Evolutionary conservation across 2,329 filamentous ascomycete species (phyloP).

Genomic region (Amauroascus niger): DNA sequence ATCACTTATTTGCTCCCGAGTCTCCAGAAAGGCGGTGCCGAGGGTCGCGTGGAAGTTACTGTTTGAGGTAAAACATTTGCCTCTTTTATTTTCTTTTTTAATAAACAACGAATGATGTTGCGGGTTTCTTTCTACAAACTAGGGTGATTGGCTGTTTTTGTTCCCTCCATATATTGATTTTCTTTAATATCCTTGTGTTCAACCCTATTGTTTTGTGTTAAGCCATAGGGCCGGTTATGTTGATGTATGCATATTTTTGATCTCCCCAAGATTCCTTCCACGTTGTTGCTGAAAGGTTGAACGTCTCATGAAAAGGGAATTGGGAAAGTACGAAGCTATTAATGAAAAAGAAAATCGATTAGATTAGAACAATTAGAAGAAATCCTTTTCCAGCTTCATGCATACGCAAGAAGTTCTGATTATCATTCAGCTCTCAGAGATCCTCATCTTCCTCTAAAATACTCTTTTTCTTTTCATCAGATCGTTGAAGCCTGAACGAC

Average conservation of each 20-base stretch:
- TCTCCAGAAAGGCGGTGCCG: conserved; percentile 61
- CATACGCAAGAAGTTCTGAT: too few species aligned
- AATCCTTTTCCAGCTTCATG: too few species aligned
- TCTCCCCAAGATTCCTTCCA: background rate
- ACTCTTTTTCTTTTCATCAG: background rate
- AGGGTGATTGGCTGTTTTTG: background rate
- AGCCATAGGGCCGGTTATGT: background rate
- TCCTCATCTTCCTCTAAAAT: conserved; percentile 5
- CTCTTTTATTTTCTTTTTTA: background rate
- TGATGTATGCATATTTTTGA: conserved; percentile 1
- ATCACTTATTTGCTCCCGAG: conserved; percentile 89
- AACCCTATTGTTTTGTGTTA: background rate
- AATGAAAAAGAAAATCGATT: background rate
- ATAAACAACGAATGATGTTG: conserved; percentile 6
- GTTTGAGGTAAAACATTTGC: conserved; percentile 42
- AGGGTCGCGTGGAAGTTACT: conserved; percentile 84
- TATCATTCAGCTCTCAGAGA: background rate
- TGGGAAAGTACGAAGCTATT: background rate
- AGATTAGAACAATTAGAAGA: conserved; percentile 4
- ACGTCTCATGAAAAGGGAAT: background rate
- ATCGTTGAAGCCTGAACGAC: background rate
- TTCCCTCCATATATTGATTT: background rate
- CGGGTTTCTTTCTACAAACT: background rate
- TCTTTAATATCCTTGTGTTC: background rate
- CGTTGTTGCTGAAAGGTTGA: background rate